A percentile compares a stretch with the other conserved stretches of the same genome.
phyloP scores from a whole-genome alignment of 1,284 basidiomycete species.

The Irpex sp. region DNA sequence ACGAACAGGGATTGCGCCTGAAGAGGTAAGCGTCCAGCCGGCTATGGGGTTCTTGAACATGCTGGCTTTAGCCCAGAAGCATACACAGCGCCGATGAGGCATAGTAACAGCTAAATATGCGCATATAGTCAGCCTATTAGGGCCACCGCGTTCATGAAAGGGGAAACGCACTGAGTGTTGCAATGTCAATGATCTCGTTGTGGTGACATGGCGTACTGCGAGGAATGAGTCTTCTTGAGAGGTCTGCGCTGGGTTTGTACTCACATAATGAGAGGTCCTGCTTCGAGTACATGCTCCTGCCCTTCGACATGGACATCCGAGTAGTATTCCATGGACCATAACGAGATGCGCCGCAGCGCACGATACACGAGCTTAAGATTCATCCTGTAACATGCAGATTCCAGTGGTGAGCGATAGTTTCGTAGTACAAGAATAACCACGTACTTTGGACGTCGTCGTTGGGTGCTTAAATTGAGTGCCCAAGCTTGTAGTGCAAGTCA shows the following conservation, averaged over 20 bases:
- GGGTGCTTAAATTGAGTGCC: too few relatives aligned
- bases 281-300: constrained; percentile 74
- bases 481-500: too few relatives aligned
- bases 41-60: constrained; percentile 79
- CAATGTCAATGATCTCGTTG: constrained; percentile 89
- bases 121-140: constrained; percentile 13
- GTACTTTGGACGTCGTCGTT: too few relatives aligned
- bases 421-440: too few relatives aligned
- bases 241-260: constrained; percentile 25
- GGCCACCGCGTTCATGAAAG: neutral
- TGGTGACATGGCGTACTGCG: constrained; percentile 80
- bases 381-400: constrained; percentile 25
- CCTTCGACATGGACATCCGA: constrained; percentile 64
- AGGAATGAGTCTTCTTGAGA: too few relatives aligned
- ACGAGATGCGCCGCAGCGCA: constrained; percentile 60
- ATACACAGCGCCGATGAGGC: constrained; percentile 73
- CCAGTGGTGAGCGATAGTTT: too few relatives aligned
- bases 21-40: constrained; percentile 72
- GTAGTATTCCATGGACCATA: constrained; percentile 67
- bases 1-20: constrained; percentile 95
- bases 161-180: constrained; percentile 63
- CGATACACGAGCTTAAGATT: constrained; percentile 55
- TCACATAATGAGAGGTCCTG: constrained; percentile 86
- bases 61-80: constrained; percentile 92
- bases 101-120: constrained; percentile 60